These are phyloP conservation scores for Lactuca sativa DNA, from an alignment of 129 eudicot genomes.

Conservation along the genomic window DNA sequence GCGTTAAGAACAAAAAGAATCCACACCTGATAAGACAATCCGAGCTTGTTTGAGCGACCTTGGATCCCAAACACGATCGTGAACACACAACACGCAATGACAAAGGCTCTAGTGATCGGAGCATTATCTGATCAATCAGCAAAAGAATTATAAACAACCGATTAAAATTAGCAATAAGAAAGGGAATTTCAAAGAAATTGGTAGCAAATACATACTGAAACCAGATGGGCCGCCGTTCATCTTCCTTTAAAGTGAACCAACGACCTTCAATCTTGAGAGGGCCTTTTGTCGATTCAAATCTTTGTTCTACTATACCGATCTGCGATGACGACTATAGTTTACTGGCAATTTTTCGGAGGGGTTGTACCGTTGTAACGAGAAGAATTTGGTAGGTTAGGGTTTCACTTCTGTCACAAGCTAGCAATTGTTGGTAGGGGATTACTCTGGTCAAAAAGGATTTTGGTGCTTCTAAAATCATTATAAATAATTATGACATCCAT, in stretches of 20 bases:
- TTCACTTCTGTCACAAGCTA: slow-evolving; percentile 37
- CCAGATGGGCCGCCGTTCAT: slow-evolving; percentile 99
- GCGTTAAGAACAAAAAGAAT: neutral
- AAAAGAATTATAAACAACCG: slow-evolving; percentile 18
- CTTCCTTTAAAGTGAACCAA: slow-evolving; percentile 50
- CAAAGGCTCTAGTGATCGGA: slow-evolving; percentile 78
- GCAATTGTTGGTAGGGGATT: slow-evolving; percentile 1
- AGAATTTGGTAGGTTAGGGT: slow-evolving; percentile 31
- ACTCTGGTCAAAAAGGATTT: neutral
- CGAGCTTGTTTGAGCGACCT: slow-evolving; percentile 75
- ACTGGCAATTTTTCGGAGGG: slow-evolving; percentile 13
- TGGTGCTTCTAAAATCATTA: neutral
- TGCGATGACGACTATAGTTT: slow-evolving; percentile 4
- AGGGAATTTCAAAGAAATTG: neutral
- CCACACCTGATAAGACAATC: slow-evolving; percentile 70
- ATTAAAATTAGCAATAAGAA: neutral
- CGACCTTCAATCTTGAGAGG: slow-evolving; percentile 36
- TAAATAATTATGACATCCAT: too few species aligned
- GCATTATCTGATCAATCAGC: slow-evolving; percentile 70
- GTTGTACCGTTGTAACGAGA: slow-evolving; percentile 8
- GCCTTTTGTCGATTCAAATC: slow-evolving; percentile 9
- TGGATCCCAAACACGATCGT: slow-evolving; percentile 85
- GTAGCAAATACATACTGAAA: slow-evolving; percentile 62
- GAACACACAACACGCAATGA: slow-evolving; percentile 66
- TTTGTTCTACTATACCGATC: slow-evolving; percentile 24